phyloP scores from a whole-genome alignment of 495 filamentous ascomycete genomes.

The Talaromyces thailandensis region DNA sequence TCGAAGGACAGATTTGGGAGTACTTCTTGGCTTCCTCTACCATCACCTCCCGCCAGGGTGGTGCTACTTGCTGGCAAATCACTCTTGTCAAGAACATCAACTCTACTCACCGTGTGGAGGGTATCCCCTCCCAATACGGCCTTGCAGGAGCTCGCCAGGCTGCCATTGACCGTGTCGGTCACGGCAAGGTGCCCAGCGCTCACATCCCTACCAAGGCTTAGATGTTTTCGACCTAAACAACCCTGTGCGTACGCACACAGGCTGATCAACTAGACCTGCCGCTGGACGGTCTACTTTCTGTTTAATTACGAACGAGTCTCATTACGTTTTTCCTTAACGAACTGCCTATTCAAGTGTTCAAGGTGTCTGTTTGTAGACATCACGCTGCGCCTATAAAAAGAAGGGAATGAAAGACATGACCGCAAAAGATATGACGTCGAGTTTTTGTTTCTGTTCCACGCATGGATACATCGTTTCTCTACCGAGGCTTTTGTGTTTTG shows the following conservation, averaged over 20 bases:
- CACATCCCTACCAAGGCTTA: slow-evolving; percentile 15
- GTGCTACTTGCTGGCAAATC: slow-evolving; percentile 94
- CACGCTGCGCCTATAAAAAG: neutral
- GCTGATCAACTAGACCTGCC: neutral
- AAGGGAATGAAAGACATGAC: neutral
- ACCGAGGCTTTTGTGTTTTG: neutral
- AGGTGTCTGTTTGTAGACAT: neutral
- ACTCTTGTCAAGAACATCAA: slow-evolving; percentile 96
- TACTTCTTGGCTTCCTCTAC: slow-evolving; percentile 93
- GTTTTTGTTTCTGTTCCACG: neutral
- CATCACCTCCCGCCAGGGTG: slow-evolving; percentile 87
- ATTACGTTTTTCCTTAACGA: neutral
- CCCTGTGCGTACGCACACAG: neutral
- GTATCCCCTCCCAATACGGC: slow-evolving; percentile 64
- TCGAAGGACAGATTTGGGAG: slow-evolving; percentile 77
- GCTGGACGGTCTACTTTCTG: neutral
- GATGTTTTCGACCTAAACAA: neutral
- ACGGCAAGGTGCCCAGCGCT: slow-evolving; percentile 32
- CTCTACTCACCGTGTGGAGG: slow-evolving; percentile 87
- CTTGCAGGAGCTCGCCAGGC: slow-evolving; percentile 58
- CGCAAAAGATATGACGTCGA: neutral
- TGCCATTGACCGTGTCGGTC: slow-evolving; percentile 26
- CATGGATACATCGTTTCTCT: neutral
- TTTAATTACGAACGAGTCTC: neutral
- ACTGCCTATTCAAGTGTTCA: neutral